A percentile compares a stretch with the other conserved stretches of the same genome.
Evolutionary conservation across 257 asterid genomes (phyloP).

Genomic region (Nicotiana benthamiana): DNA sequence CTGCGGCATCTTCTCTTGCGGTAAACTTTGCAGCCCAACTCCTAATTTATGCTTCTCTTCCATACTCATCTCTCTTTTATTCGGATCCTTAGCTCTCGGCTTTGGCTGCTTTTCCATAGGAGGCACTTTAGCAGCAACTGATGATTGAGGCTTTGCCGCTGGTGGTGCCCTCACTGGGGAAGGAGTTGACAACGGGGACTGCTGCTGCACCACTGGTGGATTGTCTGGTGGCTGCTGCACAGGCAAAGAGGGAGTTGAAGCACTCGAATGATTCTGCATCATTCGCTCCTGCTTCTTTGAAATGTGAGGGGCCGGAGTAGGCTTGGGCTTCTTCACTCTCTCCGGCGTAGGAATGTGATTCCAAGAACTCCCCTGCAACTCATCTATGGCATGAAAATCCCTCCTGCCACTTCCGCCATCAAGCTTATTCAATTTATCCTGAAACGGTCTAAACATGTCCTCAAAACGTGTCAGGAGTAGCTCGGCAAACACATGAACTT

Average conservation of each 20-base stretch:
- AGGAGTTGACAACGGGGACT: conserved; percentile 26
- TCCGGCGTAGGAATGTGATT: conserved; percentile 44
- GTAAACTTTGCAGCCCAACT: conserved; percentile 74
- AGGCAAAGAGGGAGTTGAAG: conserved; percentile 44
- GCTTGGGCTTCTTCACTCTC: conserved; percentile 39
- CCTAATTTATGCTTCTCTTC: conserved; percentile 98
- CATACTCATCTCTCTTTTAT: conserved; percentile 84
- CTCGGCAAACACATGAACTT: conserved; percentile 59
- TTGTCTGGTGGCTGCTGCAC: conserved; percentile 18
- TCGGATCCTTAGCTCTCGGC: conserved; percentile 84
- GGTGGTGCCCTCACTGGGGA: conserved; percentile 57
- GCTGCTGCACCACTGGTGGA: conserved; percentile 26
- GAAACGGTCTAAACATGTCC: conserved; percentile 64
- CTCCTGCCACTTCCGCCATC: conserved; percentile 7
- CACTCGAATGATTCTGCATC: conserved; percentile 59
- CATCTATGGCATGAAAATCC: conserved; percentile 36
- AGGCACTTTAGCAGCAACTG: conserved; percentile 20
- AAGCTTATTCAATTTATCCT: conserved; percentile 30
- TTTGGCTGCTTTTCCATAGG: conserved; percentile 56
- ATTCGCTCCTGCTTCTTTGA: conserved; percentile 38
- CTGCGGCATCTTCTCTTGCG: conserved; percentile 97
- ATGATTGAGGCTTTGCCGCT: conserved; percentile 24
- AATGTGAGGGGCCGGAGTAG: conserved; percentile 24
- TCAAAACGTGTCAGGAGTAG: conserved; percentile 52
- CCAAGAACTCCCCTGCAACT: conserved; percentile 83